phyloP scores from a whole-genome alignment of 768 basidiomycete genomes.

The Tulasnella sp. region DNA sequence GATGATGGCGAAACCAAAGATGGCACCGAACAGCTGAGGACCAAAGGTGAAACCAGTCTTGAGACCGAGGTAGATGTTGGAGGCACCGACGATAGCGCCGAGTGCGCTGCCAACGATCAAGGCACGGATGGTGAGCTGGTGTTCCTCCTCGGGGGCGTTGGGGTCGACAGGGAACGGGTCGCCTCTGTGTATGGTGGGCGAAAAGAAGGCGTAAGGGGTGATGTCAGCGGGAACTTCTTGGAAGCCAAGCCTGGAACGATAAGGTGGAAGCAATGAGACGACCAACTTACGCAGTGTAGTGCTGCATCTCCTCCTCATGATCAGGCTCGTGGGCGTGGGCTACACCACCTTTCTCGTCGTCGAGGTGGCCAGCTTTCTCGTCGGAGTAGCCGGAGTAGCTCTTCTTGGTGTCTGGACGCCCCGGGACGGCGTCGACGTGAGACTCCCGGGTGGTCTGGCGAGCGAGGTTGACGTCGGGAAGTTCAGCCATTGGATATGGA shows the following conservation, averaged over 20 bases:
- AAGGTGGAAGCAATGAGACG: background rate
- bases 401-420: background rate
- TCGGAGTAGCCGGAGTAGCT: background rate
- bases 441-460: background rate
- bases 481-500: background rate
- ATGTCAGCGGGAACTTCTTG: background rate
- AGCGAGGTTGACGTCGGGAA: conserved; percentile 7
- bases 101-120: conserved; percentile 56
- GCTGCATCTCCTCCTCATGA: conserved; percentile 27
- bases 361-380: conserved; percentile 2
- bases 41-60: conserved; percentile 73
- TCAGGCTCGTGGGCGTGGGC: background rate
- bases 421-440: background rate
- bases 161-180: conserved; percentile 60
- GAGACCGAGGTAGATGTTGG: conserved; percentile 62
- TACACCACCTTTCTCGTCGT: background rate
- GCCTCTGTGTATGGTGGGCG: conserved; percentile 26
- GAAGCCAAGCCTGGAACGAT: background rate
- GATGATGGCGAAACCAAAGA: conserved; percentile 64
- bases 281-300: background rate
- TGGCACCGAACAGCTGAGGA: conserved; percentile 63
- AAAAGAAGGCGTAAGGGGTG: background rate
- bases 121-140: conserved; percentile 52
- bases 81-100: conserved; percentile 49
- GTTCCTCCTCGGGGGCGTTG: conserved; percentile 53